Percentiles rank a stretch among this genome's conserved stretches.
phyloP scores from a whole-genome alignment of 345 rosid species.

The Bruguiera gymnorhiza region DNA sequence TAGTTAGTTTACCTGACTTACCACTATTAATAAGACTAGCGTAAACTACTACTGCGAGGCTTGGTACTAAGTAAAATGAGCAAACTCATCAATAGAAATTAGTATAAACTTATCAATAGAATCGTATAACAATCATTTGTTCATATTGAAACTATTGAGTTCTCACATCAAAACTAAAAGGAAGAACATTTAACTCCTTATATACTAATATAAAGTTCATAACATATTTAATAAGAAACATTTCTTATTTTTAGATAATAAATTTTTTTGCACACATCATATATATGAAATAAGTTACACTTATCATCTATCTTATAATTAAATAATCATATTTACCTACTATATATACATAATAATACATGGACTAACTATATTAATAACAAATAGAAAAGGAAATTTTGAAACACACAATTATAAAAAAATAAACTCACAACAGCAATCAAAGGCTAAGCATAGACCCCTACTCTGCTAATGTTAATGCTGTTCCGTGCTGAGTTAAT shows the following conservation, averaged over 20 bases:
- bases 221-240: too few species aligned
- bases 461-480: too few species aligned
- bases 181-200: background rate
- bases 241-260: background rate
- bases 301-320: background rate
- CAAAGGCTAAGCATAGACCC: too few species aligned
- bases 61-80: background rate
- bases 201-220: too few species aligned
- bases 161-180: background rate
- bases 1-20: conserved; percentile 3
- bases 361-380: too few species aligned
- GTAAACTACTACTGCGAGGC: background rate
- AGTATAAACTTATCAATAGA: background rate
- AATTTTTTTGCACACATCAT: background rate
- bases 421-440: too few species aligned
- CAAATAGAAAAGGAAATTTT: background rate
- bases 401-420: too few species aligned
- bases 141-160: background rate
- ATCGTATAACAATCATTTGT: conserved; percentile 3
- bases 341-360: too few species aligned
- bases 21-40: background rate
- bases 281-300: background rate
- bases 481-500: too few species aligned
- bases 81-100: background rate
- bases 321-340: too few species aligned